Evolutionary conservation across 2,329 filamentous ascomycete genomes (phyloP).

Genomic region (Epichloe hybrida): DNA sequence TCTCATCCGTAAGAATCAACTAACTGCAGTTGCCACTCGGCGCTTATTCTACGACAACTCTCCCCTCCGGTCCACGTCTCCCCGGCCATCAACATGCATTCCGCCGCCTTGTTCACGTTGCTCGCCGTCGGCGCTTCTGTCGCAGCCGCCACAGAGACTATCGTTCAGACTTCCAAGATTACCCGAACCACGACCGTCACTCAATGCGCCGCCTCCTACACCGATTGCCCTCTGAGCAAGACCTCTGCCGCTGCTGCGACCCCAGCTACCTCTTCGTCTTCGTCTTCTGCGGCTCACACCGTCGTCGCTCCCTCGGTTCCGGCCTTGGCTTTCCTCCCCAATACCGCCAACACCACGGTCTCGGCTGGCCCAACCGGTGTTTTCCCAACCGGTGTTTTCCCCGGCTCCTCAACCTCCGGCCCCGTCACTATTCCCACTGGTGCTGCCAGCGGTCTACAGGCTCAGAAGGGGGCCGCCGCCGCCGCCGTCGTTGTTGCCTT

Average conservation of each 20-base stretch:
- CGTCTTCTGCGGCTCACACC: slow-evolving; percentile 11
- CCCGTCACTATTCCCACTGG: slow-evolving; percentile 13
- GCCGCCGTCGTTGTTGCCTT: slow-evolving; percentile 24
- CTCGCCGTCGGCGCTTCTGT: slow-evolving; percentile 28
- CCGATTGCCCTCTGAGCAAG: slow-evolving; percentile 27
- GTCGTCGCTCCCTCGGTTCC: slow-evolving; percentile 1
- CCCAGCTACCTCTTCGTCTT: slow-evolving; percentile 11
- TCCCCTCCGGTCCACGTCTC: background rate
- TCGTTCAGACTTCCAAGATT: slow-evolving; percentile 29
- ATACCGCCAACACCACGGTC: slow-evolving; percentile 12
- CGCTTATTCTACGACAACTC: background rate
- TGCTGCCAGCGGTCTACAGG: slow-evolving; percentile 22
- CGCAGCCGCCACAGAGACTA: slow-evolving; percentile 23
- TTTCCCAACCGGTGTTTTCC: background rate
- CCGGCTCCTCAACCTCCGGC: slow-evolving; percentile 9
- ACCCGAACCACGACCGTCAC: slow-evolving; percentile 34
- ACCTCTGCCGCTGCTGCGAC: slow-evolving; percentile 8
- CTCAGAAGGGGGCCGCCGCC: slow-evolving; percentile 27
- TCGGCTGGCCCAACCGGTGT: slow-evolving; percentile 10
- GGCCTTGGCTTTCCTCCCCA: background rate
- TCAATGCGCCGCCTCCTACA: slow-evolving; percentile 29
- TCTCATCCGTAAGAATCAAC: background rate
- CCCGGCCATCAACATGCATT: slow-evolving; percentile 28
- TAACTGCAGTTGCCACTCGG: background rate
- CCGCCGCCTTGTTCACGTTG: slow-evolving; percentile 28